phyloP scores from a whole-genome alignment of 2,329 filamentous ascomycete genomes.

The Juglanconis oblonga region DNA sequence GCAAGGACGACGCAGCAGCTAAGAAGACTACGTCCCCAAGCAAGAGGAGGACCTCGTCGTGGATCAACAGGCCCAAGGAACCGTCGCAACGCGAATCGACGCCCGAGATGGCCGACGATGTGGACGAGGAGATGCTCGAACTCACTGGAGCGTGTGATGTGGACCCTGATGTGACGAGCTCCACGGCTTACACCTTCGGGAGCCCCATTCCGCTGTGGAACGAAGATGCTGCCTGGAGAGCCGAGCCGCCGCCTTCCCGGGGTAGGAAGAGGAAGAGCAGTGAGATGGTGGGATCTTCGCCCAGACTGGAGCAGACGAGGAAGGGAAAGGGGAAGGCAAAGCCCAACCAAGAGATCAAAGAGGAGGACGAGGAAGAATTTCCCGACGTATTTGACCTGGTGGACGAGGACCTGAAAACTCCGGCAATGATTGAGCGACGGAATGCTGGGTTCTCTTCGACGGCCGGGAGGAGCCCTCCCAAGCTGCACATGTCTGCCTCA shows the following conservation, averaged over 20 bases:
- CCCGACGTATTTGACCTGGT: conserved; percentile 51
- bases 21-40: conserved; percentile 16
- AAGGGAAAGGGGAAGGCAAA: conserved; percentile 40
- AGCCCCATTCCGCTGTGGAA: conserved; percentile 41
- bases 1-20: conserved; percentile 14
- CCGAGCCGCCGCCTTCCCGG: conserved; percentile 35
- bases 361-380: conserved; percentile 43
- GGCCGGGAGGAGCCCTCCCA: conserved; percentile 22
- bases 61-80: conserved; percentile 1
- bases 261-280: conserved; percentile 52
- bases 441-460: conserved; percentile 35
- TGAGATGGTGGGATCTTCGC: conserved; percentile 37
- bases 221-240: conserved; percentile 37
- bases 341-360: conserved; percentile 23
- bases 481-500: conserved; percentile 7
- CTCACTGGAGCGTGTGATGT: conserved; percentile 34
- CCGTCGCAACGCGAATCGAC: conserved; percentile 19
- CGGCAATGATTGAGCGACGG: conserved; percentile 19
- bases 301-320: conserved; percentile 18
- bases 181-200: conserved; percentile 31
- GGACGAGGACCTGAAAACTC: conserved; percentile 26
- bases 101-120: conserved; percentile 30
- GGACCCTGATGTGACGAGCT: conserved; percentile 6
- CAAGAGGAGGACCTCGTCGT: conserved; percentile 16
- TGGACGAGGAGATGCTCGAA: conserved; percentile 34